Base-by-base conservation (phyloP, 306 rosid genomes). In the Pyrus betulifolia region DNA sequence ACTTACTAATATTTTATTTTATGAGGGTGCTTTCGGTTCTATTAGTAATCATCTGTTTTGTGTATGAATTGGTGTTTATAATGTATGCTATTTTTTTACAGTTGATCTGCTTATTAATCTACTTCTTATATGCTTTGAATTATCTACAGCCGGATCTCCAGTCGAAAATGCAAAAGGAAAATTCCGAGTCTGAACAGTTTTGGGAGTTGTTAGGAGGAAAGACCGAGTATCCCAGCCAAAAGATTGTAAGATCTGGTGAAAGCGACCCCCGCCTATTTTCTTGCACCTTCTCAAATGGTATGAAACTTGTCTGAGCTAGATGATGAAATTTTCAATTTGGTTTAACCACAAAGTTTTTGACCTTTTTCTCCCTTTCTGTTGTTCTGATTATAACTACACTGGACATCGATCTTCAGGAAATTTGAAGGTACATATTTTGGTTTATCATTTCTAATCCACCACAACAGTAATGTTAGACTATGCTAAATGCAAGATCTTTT, bases 161-260 rank as follows among this genome's bases (percentile, higher is more conserved):
- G 78, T 74, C 93, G 74, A 96, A 81, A 87, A 68, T 91, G 69
- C 98, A 86, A 30, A 96, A 86, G 79, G 99, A 96, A 87, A 96
- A 96, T 63, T 35, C 86, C 13, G 99, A 96, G 83, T 81, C 96
- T 80, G 98, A 96, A 79, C 92, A 88, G 79, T 96, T 92, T 87
- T 92, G 99, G 99, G 96, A 84, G 5, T 79, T 92, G 72, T 86
- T 96, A 70, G 93, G 97, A 76, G 98, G 93, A 23, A 96, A 96
- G 82, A 70, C 88, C 4, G 99, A 92, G 80, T 86, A 88, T 80
- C 68, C 91, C 42, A 89, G 82, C 92, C 97, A 96, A 84, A 96
- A 96, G 88, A 85, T 91, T 74, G 87, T 3, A 75, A 88, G 87
- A 81, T 91, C 82, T 38, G 87, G 84, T 8, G 99, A 96, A 81